A percentile compares a stretch with the other conserved stretches of the same genome.
Conservation (phyloP, 306 rosid species). For the Morella rubra region DNA sequence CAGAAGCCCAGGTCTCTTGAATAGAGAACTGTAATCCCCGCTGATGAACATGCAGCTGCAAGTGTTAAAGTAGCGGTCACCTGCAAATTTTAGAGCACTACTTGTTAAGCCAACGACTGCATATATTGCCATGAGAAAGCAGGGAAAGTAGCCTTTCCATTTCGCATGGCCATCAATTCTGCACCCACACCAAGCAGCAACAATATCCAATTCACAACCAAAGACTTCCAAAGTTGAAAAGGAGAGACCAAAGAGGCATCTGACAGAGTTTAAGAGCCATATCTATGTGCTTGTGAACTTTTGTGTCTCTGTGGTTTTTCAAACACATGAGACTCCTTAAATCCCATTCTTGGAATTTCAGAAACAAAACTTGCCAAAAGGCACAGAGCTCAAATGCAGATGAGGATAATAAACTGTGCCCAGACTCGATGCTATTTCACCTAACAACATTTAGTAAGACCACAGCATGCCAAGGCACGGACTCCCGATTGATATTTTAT, state of each 20-base stretch:
- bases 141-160: not conserved
- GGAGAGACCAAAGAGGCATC: not conserved
- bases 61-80: constrained; percentile 86
- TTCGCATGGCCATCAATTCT: not conserved
- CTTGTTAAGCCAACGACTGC: constrained; percentile 5
- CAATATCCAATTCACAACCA: not conserved
- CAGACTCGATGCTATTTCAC: not conserved
- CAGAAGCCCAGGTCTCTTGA: constrained; percentile 57
- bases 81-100: constrained; percentile 45
- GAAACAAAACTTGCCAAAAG: not conserved
- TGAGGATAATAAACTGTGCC: not conserved
- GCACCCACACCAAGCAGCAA: not conserved
- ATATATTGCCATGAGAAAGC: constrained; percentile 9
- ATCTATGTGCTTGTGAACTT: not conserved
- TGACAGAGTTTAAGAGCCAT: not conserved
- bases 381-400: not conserved
- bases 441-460: not conserved
- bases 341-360: not conserved
- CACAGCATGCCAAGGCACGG: not conserved
- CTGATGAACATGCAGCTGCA: constrained; percentile 91
- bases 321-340: not conserved
- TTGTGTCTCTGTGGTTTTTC: too few relatives aligned
- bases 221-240: not conserved
- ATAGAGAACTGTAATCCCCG: constrained; percentile 67
- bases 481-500: not conserved